Base-by-base conservation (phyloP, 208 protist species). In the Angomonas ambiguus region DNA sequence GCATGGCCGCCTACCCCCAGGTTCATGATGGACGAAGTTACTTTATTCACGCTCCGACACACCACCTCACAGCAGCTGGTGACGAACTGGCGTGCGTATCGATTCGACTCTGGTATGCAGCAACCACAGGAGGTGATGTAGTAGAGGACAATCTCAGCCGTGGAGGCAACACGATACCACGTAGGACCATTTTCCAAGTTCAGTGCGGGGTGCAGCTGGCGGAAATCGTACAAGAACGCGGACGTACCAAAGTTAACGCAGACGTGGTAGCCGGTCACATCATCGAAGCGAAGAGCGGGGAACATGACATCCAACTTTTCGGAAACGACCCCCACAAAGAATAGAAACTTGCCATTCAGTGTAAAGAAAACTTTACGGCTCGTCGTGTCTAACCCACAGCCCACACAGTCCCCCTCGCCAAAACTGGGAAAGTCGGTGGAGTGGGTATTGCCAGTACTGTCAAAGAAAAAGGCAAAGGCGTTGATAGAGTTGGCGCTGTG, bases 241-340 rank as follows among this genome's bases (percentile, higher is more conserved):
- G 74, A 38, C 16, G 75, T 83, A 38, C 91, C 91, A 65, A 96
- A 96, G 74, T 96, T 96, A 6, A 96, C 85, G 20, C 74, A 56
- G 48, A 96, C 77, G 32, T 83, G 68, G 48, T 69, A 69, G 59
- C 62, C 61, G 3, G 73, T 69, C 11, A 51, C 59, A 24, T 92
- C 83, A 51, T 83, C 82, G 51, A 96, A 83, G 13, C 72, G 81
- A 25, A 96, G 45, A 11, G 74, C 70, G 2, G 91, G 91, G 65
- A 81, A 93, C 10, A 96, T 56, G 4, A 69, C 34, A 24, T 84
- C 71, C 32, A 65, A 57, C 48, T 69, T 70, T 13, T 78, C 76
- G 20, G 63, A 59, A 6, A 89, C 73, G 33, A 56, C 61, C 24
- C 80, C 85, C 41, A 81, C 69, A 59, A 80, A 88, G n/a, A 75